A percentile compares a stretch with the other conserved stretches of the same genome.
Evolutionary conservation across 108 stramenopile genomes (phyloP).

Genomic region (Pseudonitzschia delicatissima): DNA sequence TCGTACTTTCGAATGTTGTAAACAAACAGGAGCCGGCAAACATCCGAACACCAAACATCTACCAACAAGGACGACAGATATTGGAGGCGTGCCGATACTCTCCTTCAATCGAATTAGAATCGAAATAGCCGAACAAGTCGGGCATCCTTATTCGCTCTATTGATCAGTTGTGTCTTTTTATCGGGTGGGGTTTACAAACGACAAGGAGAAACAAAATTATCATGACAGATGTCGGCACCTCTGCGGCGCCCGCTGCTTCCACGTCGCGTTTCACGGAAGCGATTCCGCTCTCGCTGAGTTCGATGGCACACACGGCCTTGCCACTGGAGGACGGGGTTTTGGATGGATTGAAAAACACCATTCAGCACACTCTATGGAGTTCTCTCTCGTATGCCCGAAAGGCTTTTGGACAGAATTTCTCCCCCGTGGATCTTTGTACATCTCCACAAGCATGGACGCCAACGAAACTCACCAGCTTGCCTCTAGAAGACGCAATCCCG

Average conservation of each 20-base stretch:
- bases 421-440: slow-evolving; percentile 33
- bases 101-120: too few relatives aligned
- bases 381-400: slow-evolving; percentile 49
- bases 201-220: neutral
- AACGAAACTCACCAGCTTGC: neutral
- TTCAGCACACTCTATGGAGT: slow-evolving; percentile 39
- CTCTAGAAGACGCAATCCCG: slow-evolving; percentile 19
- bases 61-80: too few relatives aligned
- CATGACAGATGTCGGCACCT: slow-evolving; percentile 3
- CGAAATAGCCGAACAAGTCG: too few relatives aligned
- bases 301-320: slow-evolving; percentile 45
- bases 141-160: too few relatives aligned
- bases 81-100: too few relatives aligned
- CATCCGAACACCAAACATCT: too few relatives aligned
- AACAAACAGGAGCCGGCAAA: too few relatives aligned
- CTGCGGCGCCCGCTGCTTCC: neutral
- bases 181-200: neutral
- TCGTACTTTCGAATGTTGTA: too few relatives aligned
- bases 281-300: slow-evolving; percentile 47
- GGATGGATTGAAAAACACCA: slow-evolving; percentile 43
- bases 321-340: slow-evolving; percentile 52
- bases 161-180: too few relatives aligned
- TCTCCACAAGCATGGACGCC: slow-evolving; percentile 31
- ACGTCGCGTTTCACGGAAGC: slow-evolving; percentile 53
- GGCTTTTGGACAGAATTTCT: slow-evolving; percentile 30